phyloP scores from a whole-genome alignment of 108 stramenopile genomes.

The Mediolabrus comicus region DNA sequence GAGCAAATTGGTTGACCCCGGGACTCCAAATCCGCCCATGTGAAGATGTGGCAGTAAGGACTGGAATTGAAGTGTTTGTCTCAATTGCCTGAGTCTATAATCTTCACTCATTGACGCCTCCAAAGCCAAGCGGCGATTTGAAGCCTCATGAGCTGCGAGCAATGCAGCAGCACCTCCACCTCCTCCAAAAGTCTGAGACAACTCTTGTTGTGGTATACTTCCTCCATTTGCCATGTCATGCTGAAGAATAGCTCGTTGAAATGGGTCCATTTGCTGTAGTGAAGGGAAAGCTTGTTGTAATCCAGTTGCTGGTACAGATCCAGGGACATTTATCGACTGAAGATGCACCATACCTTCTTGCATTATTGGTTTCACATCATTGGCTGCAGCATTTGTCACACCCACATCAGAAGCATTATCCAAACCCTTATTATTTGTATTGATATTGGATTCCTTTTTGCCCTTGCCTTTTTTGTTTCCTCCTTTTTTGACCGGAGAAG shows the following conservation, averaged over 20 bases:
- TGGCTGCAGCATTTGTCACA: background rate
- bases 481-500: background rate
- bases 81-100: background rate
- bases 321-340: background rate
- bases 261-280: background rate
- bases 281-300: background rate
- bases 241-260: background rate
- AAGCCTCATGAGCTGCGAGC: no score
- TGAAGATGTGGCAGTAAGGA: background rate
- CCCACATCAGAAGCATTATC: background rate
- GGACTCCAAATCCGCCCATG: background rate
- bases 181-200: background rate
- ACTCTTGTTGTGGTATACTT: background rate
- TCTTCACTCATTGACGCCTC: background rate
- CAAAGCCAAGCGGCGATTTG: background rate
- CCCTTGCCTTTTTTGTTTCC: background rate
- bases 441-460: background rate
- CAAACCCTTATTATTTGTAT: background rate
- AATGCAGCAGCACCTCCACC: background rate
- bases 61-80: background rate
- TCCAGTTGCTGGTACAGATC: background rate
- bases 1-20: background rate
- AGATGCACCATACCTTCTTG: background rate
- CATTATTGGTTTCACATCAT: background rate
- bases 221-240: background rate